Evolutionary conservation across 2,329 filamentous ascomycete genomes (phyloP).

Genomic region (Aureobasidium mangrovei): DNA sequence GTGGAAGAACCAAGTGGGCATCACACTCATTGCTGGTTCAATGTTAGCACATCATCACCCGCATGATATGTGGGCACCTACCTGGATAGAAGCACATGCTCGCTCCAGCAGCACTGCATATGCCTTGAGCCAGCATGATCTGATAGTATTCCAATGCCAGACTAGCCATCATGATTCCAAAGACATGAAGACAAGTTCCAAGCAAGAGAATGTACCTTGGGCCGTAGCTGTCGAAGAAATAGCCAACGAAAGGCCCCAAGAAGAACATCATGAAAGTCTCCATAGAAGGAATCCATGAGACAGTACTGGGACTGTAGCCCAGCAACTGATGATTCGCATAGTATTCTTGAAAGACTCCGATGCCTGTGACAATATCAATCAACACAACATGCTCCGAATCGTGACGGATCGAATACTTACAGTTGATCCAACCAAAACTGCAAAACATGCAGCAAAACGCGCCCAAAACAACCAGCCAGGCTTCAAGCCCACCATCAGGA

Average conservation of each 20-base stretch:
- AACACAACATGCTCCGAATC: neutral
- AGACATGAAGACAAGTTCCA: conserved; percentile 49
- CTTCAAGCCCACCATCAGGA: conserved; percentile 37
- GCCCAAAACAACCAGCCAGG: conserved; percentile 34
- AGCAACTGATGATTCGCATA: conserved; percentile 36
- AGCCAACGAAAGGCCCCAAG: conserved; percentile 52
- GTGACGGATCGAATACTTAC: conserved; percentile 15
- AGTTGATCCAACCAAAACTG: conserved; percentile 37
- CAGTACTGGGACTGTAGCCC: conserved; percentile 30
- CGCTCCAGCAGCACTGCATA: conserved; percentile 45
- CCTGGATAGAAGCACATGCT: conserved; percentile 42
- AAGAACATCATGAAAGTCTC: conserved; percentile 46
- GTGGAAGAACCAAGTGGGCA: conserved; percentile 43
- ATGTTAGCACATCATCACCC: neutral
- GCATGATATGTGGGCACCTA: neutral
- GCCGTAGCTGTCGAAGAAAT: conserved; percentile 54
- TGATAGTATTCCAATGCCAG: conserved; percentile 49
- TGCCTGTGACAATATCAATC: conserved; percentile 16
- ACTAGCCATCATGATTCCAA: conserved; percentile 56
- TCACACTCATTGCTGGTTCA: conserved; percentile 28
- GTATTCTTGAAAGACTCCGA: conserved; percentile 40
- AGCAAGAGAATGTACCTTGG: conserved; percentile 46
- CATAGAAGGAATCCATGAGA: conserved; percentile 40
- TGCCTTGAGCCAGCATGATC: conserved; percentile 46
- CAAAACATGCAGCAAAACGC: conserved; percentile 30